Conservation (phyloP, 2,329 filamentous ascomycete genomes). For the Trichoderma hamatum region DNA sequence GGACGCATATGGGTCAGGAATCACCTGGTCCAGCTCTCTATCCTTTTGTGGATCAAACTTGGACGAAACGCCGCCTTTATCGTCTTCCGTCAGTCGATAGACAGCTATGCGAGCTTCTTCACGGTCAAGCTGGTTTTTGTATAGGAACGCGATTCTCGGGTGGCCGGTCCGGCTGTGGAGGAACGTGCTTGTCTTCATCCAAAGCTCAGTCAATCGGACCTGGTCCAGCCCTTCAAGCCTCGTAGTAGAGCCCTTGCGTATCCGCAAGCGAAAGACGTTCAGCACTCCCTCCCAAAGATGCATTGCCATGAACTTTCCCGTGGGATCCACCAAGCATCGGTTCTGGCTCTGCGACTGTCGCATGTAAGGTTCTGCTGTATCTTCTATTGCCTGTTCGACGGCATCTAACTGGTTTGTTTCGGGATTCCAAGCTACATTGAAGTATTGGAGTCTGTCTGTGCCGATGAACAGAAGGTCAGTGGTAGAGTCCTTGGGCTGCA, state of each 20-base stretch:
- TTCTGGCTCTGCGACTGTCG: constrained; percentile 82
- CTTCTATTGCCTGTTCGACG: constrained; percentile 54
- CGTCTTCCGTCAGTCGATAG: constrained; percentile 62
- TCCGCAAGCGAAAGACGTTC: constrained; percentile 56
- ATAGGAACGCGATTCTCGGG: constrained; percentile 61
- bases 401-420: constrained; percentile 55
- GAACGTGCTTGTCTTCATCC: constrained; percentile 61
- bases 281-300: constrained; percentile 64
- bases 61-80: constrained; percentile 57
- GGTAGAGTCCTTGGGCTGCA: constrained; percentile 72
- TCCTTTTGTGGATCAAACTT: constrained; percentile 59
- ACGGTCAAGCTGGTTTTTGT: constrained; percentile 56
- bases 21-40: constrained; percentile 56
- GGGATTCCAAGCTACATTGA: constrained; percentile 82
- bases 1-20: constrained; percentile 58
- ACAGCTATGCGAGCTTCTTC: constrained; percentile 60
- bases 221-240: constrained; percentile 56
- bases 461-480: constrained; percentile 91
- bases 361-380: constrained; percentile 62
- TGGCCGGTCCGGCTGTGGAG: constrained; percentile 61
- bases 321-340: constrained; percentile 81
- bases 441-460: constrained; percentile 88
- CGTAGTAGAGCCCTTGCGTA: constrained; percentile 48
- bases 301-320: constrained; percentile 59
- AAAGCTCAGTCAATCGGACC: constrained; percentile 61